Evolutionary conservation across 208 protist species (phyloP).

Genomic region (Endotrypanum monterogeii): DNA sequence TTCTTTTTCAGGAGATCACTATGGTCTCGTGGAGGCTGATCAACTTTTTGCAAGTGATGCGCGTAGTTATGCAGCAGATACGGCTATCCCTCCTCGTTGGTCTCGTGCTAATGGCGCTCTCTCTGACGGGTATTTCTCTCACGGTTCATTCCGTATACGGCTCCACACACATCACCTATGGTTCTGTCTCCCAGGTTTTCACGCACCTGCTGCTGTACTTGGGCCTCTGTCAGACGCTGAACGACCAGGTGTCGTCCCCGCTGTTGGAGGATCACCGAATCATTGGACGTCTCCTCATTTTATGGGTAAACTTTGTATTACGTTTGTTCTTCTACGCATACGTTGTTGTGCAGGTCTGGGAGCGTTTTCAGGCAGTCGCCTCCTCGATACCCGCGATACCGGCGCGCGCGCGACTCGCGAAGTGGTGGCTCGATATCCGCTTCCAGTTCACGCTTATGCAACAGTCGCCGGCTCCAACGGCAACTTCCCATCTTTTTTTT

Average conservation of each 20-base stretch:
- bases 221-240: neutral
- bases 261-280: neutral
- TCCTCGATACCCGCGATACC: slow-evolving; percentile 10
- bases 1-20: slow-evolving; percentile 1
- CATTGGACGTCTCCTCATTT: neutral
- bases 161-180: slow-evolving; percentile 13
- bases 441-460: slow-evolving; percentile 13
- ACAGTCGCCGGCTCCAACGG: neutral
- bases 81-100: slow-evolving; percentile 1
- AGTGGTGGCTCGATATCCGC: slow-evolving; percentile 31
- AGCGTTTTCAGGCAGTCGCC: slow-evolving; percentile 12
- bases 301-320: slow-evolving; percentile 10
- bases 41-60: slow-evolving; percentile 12
- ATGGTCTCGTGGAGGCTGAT: neutral
- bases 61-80: slow-evolving; percentile 11
- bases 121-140: slow-evolving; percentile 13
- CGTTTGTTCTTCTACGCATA: slow-evolving; percentile 7
- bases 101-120: slow-evolving; percentile 10
- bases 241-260: neutral
- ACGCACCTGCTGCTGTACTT: slow-evolving; percentile 16
- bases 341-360: slow-evolving; percentile 5
- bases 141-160: slow-evolving; percentile 28
- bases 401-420: slow-evolving; percentile 11
- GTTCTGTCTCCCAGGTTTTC: neutral
- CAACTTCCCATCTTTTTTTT: neutral